Evolutionary conservation across 257 asterid genomes (phyloP), one percentile per base, ranked within the genome.

Genomic region (Scutellaria barbata): DNA sequence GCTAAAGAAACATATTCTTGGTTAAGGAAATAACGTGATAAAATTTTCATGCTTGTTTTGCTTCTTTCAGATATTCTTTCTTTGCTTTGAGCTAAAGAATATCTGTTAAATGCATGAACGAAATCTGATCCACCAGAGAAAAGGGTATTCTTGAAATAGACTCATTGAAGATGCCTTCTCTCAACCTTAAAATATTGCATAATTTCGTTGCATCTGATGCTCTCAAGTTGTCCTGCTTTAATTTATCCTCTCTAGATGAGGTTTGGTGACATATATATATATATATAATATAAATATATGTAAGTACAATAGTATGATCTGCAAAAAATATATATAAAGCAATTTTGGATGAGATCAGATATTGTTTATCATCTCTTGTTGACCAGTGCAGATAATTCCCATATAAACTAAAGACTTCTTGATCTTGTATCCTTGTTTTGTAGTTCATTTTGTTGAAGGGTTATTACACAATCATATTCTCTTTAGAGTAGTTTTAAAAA

Each of bases 1-100:
- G 14, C 17, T n/a, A 65, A 42, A 33, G 17, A 53, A 60, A 67
- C 16, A 72, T 76, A 69, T 73, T 54, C 39, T 63, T 76, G 53
- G 41, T 63, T 25, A 55, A 72, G 45, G 71, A 54, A 55, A 13
- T 54, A 17, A 17, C 10, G 5, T 55, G 39, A 43, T 17, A 58
- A 22, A 9, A 25, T 50, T 20, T 35, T 6, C 42, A 37, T 66
- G 18, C 7, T 8, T 10, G 11, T 43, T 61, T 10, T 17, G 1
- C 39, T 68, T 53, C 2, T 1, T 30, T 14, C 4, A 13, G 6
- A 55, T 57, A 55, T 41, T 55, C 5, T 33, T 57, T 30, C 7
- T 17, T n/a, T 10, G 52, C 16, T 13, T 20, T 7, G 57, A 12
- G 13, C 8, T 46, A 12, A 42, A 42, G 33, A 6, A 42, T 42